Evolutionary conservation across 768 basidiomycete genomes (phyloP).

Genomic region (Russula sp.): DNA sequence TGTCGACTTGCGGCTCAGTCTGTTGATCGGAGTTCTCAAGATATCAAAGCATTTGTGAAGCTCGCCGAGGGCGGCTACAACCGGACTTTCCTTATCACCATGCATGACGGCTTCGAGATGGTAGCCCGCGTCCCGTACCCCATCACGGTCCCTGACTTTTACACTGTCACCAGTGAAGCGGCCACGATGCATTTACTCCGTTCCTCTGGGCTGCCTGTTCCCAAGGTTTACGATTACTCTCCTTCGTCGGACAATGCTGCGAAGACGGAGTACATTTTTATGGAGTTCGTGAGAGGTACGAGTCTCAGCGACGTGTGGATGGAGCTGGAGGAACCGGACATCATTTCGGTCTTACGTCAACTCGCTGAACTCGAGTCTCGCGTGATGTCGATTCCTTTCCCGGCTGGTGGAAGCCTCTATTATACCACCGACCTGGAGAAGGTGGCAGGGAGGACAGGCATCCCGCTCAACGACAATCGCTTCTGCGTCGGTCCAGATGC

Average conservation of each 20-base stretch:
- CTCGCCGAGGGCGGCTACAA: conserved; percentile 38
- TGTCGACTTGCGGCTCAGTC: conserved; percentile 40
- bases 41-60: conserved; percentile 33
- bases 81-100: conserved; percentile 28
- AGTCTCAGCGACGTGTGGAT: background rate
- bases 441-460: conserved; percentile 30
- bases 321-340: background rate
- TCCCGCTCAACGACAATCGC: conserved; percentile 26
- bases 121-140: conserved; percentile 23
- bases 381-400: conserved; percentile 40
- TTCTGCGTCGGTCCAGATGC: conserved; percentile 33
- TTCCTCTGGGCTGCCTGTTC: conserved; percentile 27
- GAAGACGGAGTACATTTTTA: background rate
- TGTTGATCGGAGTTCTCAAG: conserved; percentile 30
- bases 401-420: conserved; percentile 47
- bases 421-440: conserved; percentile 40
- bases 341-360: background rate
- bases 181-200: conserved; percentile 28
- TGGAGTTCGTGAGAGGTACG: background rate
- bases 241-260: background rate
- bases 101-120: conserved; percentile 23
- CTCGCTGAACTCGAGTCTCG: conserved; percentile 39
- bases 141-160: conserved; percentile 24
- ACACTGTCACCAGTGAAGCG: conserved; percentile 28
- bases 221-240: conserved; percentile 18